Evolutionary conservation across 441 rosid species (phyloP), one percentile per base, ranked within the genome.

Genomic region (Melastoma candidum): DNA sequence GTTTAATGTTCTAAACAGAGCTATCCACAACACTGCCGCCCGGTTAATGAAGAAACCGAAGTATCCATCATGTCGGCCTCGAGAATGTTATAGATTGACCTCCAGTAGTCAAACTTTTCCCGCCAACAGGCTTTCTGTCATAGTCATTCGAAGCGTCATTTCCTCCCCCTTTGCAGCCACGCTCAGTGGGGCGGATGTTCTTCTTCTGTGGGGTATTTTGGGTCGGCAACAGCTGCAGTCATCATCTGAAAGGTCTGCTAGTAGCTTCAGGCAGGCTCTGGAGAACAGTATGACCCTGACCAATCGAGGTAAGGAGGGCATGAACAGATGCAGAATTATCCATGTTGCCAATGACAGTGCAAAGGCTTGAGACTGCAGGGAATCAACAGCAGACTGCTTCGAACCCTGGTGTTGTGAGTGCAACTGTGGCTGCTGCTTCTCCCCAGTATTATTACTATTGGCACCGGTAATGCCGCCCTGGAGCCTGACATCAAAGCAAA

Each of bases 31-130:
- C 92, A 56, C 70, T 71, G 72, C 74, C 77, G 60, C n/a, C 74
- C 81, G 1, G 83, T 74, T 26, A 77, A 60, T 13, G 77, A 51
- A 48, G 89, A 81, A 59, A 66, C 79, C 26, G 87, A 64, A 48
- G 87, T 24, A 54, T 82, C 89, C 7, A 76, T 66, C 44, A 76
- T 56, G 65, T 88, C 95, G 1, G 74, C 74, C 89, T 69, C 4
- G 90, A 75, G 73, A 93, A 88, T 50, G 86, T 90, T 80, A 88
- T 84, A 12, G 83, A 81, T 63, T 88, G 98, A 48, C 84, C 95
- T 24, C 66, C 58, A 55, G 58, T 57, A 10, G 56, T 52, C 6
- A 72, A 63, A 36, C 67, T 64, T 64, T 80, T 89, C 56, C 81
- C 95, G 1, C 69, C 53, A 62, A 68, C 44, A 7, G 74, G 49